Evolutionary conservation across 305 asterid genomes (phyloP).

Genomic region (Fraxinus angustifolia): DNA sequence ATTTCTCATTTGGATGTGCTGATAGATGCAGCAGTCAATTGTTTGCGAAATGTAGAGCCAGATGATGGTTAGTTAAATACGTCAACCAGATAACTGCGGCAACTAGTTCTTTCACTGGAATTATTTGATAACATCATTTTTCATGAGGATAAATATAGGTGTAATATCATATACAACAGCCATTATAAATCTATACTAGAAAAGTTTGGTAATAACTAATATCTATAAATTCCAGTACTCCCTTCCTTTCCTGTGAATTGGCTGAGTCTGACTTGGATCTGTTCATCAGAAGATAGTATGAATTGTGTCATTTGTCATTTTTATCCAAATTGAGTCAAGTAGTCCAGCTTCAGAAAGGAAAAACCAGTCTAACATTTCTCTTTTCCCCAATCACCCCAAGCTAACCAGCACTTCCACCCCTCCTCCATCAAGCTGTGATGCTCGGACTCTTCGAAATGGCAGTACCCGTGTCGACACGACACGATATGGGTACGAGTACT

Average conservation of each 20-base stretch:
- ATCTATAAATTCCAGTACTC: slow-evolving; percentile 6
- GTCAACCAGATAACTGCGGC: slow-evolving; percentile 16
- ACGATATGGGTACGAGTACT: background rate
- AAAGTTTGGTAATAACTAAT: background rate
- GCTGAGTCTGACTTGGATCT: slow-evolving; percentile 2
- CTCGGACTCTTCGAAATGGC: background rate
- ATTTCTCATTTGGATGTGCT: slow-evolving; percentile 68
- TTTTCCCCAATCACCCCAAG: background rate
- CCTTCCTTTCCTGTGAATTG: background rate
- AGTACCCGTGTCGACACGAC: background rate
- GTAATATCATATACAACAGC: slow-evolving; percentile 1
- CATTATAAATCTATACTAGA: background rate
- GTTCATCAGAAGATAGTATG: background rate
- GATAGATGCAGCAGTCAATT: slow-evolving; percentile 53
- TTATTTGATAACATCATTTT: background rate
- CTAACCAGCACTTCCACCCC: background rate
- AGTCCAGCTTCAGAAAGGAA: background rate
- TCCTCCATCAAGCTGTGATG: background rate
- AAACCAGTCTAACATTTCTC: background rate
- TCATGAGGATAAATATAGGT: background rate
- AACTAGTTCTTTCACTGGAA: slow-evolving; percentile 12
- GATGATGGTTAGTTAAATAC: slow-evolving; percentile 53
- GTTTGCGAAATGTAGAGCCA: slow-evolving; percentile 47
- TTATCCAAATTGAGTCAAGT: background rate
- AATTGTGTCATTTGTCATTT: background rate